Conservation (phyloP, 257 asterid species). For the Fraxinus cuspidata region DNA sequence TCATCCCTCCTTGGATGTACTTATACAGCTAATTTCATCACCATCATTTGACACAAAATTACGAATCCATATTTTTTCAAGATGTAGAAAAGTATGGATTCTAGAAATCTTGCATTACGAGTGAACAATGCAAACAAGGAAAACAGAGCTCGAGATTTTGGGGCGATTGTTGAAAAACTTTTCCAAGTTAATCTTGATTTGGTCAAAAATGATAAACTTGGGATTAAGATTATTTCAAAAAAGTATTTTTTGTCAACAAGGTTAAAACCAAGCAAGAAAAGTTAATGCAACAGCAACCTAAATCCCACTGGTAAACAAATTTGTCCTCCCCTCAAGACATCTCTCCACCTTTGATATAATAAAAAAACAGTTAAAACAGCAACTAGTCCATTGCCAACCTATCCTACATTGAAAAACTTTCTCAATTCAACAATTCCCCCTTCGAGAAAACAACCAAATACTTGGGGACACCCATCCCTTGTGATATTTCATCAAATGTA, state of each 20-base stretch:
- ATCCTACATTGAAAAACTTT: constrained; percentile 48
- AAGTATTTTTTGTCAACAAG: constrained; percentile 29
- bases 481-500: constrained; percentile 39
- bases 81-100: not conserved
- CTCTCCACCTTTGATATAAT: constrained; percentile 31
- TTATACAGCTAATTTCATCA: not conserved
- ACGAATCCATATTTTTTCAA: not conserved
- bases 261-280: constrained; percentile 47
- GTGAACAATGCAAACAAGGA: not conserved
- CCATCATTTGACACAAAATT: not conserved
- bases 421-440: constrained; percentile 38
- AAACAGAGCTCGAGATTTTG: not conserved
- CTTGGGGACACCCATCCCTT: constrained; percentile 45
- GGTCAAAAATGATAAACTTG: constrained; percentile 29
- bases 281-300: constrained; percentile 32
- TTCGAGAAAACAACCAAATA: constrained; percentile 52
- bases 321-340: constrained; percentile 49
- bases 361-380: constrained; percentile 22
- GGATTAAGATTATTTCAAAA: constrained; percentile 1
- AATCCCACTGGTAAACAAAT: constrained; percentile 49
- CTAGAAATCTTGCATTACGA: not conserved
- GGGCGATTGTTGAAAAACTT: not conserved
- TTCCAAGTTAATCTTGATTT: constrained; percentile 10
- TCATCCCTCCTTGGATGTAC: not conserved
- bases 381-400: constrained; percentile 56